Evolutionary conservation across 257 asterid species (phyloP), one percentile per base, ranked within the genome.

Genomic region (Nyctanthes arbortristis): DNA sequence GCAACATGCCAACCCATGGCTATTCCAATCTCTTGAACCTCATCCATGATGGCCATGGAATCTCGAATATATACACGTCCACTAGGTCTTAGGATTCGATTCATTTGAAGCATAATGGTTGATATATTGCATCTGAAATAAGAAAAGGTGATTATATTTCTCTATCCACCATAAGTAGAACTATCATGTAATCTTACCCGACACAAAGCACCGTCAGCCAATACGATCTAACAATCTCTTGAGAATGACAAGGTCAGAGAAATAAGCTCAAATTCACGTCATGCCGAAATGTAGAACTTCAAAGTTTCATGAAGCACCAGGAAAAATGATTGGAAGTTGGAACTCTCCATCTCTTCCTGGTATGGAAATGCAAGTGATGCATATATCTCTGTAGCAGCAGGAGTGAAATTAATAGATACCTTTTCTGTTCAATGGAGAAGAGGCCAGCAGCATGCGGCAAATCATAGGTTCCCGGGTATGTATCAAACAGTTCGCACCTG

Each of bases 401-500:
- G 57, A 54, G 32, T 30, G 59, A 31, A 13, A 25, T 49, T 18
- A 45, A 39, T 34, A 6, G 70, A 54, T 71, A 79, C 84, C 92
- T 86, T 81, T 84, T 86, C 39, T 34, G 79, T 75, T 86, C 89
- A 14, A 65, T 27, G 32, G 87, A 79, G 78, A 86, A 86, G 77
- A 86, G 85, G 63, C 88, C 86, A 62, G 90, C 82, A 43, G 91
- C 91, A 66, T 92, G 98, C 80, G 90, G 74, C 34, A 92, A 77
- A 77, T 92, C 97, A 33, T 92, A 92, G 76, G 91, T 88, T 80
- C 91, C 79, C 11, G 95, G 95, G 70, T 88, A 88, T 27, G 95
- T 85, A 67, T 88, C 95, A 39, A 88, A 83, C 67, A 91, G 82
- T 72, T 88, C 95, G 66, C 95, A 88, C 94, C 94, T 87, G 73